These are phyloP conservation scores for Myxozyma geophila DNA, from an alignment of 805 yeast genomes.

Conservation along the genomic window DNA sequence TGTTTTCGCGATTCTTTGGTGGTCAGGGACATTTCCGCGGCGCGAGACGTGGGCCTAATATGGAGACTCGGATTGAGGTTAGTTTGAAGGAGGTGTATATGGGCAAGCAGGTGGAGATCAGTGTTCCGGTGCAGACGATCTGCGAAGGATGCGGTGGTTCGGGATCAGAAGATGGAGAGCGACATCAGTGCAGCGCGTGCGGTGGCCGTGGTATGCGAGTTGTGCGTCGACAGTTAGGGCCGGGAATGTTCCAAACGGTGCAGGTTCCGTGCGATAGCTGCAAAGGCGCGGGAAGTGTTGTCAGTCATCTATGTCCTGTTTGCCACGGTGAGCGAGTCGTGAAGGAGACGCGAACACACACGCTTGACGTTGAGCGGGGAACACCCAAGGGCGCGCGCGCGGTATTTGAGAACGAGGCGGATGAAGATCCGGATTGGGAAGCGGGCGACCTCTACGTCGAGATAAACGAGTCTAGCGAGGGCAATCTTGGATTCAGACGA, in stretches of 20 bases:
- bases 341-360: conserved; percentile 59
- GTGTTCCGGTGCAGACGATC: conserved; percentile 68
- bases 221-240: conserved; percentile 76
- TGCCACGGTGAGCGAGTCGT: conserved; percentile 76
- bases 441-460: conserved; percentile 80
- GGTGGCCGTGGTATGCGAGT: conserved; percentile 73
- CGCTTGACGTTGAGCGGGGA: conserved; percentile 72
- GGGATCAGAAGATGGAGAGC: conserved; percentile 81
- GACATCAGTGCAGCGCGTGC: conserved; percentile 69
- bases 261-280: conserved; percentile 81
- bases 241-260: conserved; percentile 86
- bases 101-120: conserved; percentile 68
- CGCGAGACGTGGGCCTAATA: conserved; percentile 63
- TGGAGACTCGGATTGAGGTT: conserved; percentile 60
- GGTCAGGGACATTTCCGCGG: conserved; percentile 47
- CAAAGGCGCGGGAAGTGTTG: conserved; percentile 72
- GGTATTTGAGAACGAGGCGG: conserved; percentile 74
- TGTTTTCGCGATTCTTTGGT: conserved; percentile 68
- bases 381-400: conserved; percentile 62
- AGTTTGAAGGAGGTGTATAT: conserved; percentile 67
- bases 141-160: conserved; percentile 82
- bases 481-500: conserved; percentile 84
- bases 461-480: conserved; percentile 57
- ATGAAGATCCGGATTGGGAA: conserved; percentile 77
- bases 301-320: conserved; percentile 63